Percentiles rank a stretch among this genome's conserved stretches.
Conservation (phyloP, 169 alveolate genomes). For the Eimeria necatrix region DNA sequence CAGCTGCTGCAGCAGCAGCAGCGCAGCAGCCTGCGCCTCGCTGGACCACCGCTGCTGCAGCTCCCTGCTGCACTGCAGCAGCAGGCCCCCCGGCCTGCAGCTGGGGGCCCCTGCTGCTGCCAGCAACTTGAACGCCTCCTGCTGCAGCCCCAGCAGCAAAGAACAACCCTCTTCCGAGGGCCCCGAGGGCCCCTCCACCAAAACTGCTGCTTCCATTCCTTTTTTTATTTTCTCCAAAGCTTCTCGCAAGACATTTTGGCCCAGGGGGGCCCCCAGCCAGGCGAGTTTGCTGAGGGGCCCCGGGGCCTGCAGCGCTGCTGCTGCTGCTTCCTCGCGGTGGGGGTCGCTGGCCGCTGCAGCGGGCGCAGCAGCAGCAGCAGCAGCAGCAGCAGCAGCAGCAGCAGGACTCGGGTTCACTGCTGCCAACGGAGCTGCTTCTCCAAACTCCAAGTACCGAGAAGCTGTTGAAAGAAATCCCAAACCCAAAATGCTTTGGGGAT, state of each 20-base stretch:
- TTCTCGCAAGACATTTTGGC: not conserved
- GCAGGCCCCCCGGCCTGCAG: conserved; percentile 20
- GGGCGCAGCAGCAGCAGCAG: not conserved
- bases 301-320: not conserved
- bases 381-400: not conserved
- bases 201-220: not conserved
- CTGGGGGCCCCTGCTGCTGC: conserved; percentile 9
- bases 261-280: conserved; percentile 54
- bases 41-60: not conserved
- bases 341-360: not conserved
- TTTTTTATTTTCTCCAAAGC: not conserved
- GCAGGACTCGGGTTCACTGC: not conserved
- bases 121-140: not conserved
- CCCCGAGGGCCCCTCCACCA: conserved; percentile 2
- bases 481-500: not conserved
- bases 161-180: conserved; percentile 22
- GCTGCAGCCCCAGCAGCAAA: conserved; percentile 2
- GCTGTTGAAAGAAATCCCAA: conserved; percentile 9
- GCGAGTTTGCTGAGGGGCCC: conserved; percentile 1
- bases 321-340: not conserved
- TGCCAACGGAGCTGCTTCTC: not conserved
- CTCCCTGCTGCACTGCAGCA: conserved; percentile 1
- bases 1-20: not conserved
- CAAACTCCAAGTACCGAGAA: conserved; percentile 34
- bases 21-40: not conserved